Evolutionary conservation across 2,329 filamentous ascomycete species (phyloP), one percentile per base, ranked within the genome.

Genomic region (Nemania serpens): DNA sequence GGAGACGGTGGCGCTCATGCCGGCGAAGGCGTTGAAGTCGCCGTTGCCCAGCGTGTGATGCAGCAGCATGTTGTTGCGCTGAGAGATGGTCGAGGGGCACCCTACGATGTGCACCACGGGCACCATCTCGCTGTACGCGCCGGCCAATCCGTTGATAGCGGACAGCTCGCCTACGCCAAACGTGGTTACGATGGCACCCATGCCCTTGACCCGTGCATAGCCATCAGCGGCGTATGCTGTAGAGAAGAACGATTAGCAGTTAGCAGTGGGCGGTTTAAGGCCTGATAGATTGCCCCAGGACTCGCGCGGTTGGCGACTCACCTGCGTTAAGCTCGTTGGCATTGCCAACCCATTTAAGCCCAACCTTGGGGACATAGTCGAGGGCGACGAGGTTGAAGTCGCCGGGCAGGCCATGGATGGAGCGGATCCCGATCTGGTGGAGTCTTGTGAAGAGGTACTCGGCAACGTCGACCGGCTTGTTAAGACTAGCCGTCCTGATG

Each of bases 1-100:
- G 1, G 91, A 91, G 68, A 96, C 86, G 52, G 86, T 76, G 48
- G 83, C 79, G 73, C 82, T 90, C 89, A 96, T 96, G 71, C 91
- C 85, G 67, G 87, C 83, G 74, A 96, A 96, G 56, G 92, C 90
- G 62, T 90, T 88, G 76, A 91, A 96, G 77, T 96, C 89, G 61
- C 91, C 89, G 68, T 91, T 90, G 58, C 86, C 88, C 1, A 91
- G 84, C 0, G 89, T 91, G 74, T 91, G 89, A 73, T 92, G 89
- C 55, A 86, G 74, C 33, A 84, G 71, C 69, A 77, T 75, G 43
- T 79, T 79, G 64, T 76, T 73, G 58, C 75, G 76, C 68, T 84
- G 81, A 5, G 78, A 78, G 15, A 74, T 63, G 12, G 80, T 82
- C 17, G 76, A 77, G 1, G 82, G 81, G 20, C 78, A 78, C 11